Conservation (phyloP, 2,329 filamentous ascomycete species). For the Karstenula rhodostoma region DNA sequence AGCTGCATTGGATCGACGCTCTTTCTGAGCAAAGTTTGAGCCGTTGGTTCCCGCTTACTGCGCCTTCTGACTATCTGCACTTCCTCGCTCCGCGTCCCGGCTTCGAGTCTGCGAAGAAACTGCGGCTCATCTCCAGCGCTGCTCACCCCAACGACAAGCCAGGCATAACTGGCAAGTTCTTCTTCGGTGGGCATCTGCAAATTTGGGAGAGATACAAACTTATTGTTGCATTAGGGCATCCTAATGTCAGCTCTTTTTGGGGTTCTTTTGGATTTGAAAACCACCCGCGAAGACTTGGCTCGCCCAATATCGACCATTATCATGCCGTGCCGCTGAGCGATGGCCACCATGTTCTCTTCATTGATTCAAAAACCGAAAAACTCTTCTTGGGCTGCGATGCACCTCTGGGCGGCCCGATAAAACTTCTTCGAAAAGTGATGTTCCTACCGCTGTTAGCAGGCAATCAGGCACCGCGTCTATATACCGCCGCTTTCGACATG, state of each 20-base stretch:
- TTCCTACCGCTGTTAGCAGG: conserved; percentile 51
- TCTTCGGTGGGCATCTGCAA: conserved; percentile 13
- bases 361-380: conserved; percentile 64
- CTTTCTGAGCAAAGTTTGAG: conserved; percentile 59
- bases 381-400: conserved; percentile 70
- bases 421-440: conserved; percentile 66
- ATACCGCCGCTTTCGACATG: conserved; percentile 65
- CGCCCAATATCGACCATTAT: conserved; percentile 63
- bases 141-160: conserved; percentile 53
- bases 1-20: conserved; percentile 67
- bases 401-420: conserved; percentile 63
- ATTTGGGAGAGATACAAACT: neutral
- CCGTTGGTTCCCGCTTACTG: conserved; percentile 64
- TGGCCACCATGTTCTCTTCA: conserved; percentile 70
- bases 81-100: conserved; percentile 65
- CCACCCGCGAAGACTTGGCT: conserved; percentile 13
- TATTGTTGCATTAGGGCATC: conserved; percentile 2
- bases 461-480: conserved; percentile 58
- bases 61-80: conserved; percentile 64
- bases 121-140: conserved; percentile 70
- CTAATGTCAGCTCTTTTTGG: conserved; percentile 30
- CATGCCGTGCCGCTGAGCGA: conserved; percentile 71
- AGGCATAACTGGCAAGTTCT: conserved; percentile 35
- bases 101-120: conserved; percentile 63
- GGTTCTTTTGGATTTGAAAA: conserved; percentile 34